Percentiles rank a stretch among this genome's conserved stretches.
Evolutionary conservation across 2,329 filamentous ascomycete genomes (phyloP).

Genomic region (Arachnomyces sp.): DNA sequence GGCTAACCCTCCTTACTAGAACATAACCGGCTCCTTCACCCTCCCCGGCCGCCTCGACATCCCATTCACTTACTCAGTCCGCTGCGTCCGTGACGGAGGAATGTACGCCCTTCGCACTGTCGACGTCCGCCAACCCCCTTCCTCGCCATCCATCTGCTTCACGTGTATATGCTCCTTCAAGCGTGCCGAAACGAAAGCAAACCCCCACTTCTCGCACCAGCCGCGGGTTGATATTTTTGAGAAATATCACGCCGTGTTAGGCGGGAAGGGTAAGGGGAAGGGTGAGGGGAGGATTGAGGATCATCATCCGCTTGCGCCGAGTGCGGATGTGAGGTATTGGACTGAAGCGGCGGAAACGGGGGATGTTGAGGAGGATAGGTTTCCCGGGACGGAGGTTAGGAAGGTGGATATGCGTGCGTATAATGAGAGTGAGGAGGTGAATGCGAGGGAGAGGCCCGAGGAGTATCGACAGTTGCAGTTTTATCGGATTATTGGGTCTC

Average conservation of each 20-base stretch:
- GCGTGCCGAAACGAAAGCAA: constrained; percentile 26
- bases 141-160: constrained; percentile 42
- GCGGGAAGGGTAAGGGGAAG: constrained; percentile 20
- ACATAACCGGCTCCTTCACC: constrained; percentile 47
- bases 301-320: constrained; percentile 23
- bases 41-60: constrained; percentile 38
- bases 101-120: constrained; percentile 46
- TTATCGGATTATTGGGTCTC: constrained; percentile 39
- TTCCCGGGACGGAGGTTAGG: constrained; percentile 38
- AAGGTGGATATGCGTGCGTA: constrained; percentile 47
- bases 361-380: constrained; percentile 21
- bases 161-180: constrained; percentile 48
- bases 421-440: constrained; percentile 30
- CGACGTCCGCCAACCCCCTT: constrained; percentile 43
- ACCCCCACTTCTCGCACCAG: constrained; percentile 22
- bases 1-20: constrained; percentile 23
- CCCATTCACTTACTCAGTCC: constrained; percentile 45
- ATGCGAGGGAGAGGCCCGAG: constrained; percentile 21
- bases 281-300: constrained; percentile 18
- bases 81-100: constrained; percentile 43
- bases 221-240: constrained; percentile 19
- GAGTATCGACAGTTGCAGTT: constrained; percentile 37
- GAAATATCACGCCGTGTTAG: constrained; percentile 23
- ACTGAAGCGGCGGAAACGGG: constrained; percentile 21
- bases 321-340: constrained; percentile 31